Base-by-base conservation (phyloP, 139 green algal genomes). In the Klebsormidium nitens region DNA sequence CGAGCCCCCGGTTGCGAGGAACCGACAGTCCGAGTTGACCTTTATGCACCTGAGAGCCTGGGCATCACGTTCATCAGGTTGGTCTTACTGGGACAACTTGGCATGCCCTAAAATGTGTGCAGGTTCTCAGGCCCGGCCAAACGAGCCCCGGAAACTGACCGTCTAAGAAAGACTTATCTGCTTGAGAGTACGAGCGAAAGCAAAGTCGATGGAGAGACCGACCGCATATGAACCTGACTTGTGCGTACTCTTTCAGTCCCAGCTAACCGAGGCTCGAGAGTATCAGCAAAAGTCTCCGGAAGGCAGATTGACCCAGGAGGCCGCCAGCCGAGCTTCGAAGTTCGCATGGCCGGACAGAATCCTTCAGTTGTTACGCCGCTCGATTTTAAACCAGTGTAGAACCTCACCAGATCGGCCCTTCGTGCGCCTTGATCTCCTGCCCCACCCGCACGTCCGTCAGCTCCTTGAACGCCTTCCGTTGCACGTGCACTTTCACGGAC, bases 401-500 rank as follows among this genome's bases (percentile, higher is more conserved):
- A 52, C 44, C n/a, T n/a, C n/a, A n/a, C 17, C 17, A 52, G 17
- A 52, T 52, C 5, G n/a, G 46, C 56, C 85, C 79, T 2, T 66
- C 85, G 31, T 66, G 48, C 40, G 89, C 61, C 57, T 78, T 67
- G 29, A 77, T 49, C 39, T 77, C 62, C 69, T 93, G 87, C 38
- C 83, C 70, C 35, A 90, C 39, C 14, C 69, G 61, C 38, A 91
- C 63, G 36, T 91, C 84, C 5, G 80, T 81, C 28, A 89, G 69
- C 69, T 90, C 85, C 60, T 85, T 87, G 70, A 74, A 74, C n/a
- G 66, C 40, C 67, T 90, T 91, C n/a, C 59, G 66, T 40, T 85
- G 77, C 32, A 80, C 72, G 35, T 82, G 57, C 56, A 91, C 85
- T 44, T 88, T 87, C 6, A 87, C 65, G 2, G 40, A 56, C n/a